Evolutionary conservation across 2,329 filamentous ascomycete species (phyloP).

Genomic region (Blastomyces percursus): DNA sequence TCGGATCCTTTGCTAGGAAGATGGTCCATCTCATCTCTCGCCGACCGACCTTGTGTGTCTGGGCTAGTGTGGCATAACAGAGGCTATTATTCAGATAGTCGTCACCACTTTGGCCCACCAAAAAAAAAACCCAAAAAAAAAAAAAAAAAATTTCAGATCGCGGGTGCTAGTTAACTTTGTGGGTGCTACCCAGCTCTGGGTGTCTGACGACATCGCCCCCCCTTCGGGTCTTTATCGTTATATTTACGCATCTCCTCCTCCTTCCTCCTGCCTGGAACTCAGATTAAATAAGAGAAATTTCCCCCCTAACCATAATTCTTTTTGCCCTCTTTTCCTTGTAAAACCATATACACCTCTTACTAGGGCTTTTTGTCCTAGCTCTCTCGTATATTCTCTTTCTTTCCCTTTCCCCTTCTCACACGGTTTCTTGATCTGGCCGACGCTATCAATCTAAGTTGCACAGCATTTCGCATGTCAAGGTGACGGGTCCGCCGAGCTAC

Average conservation of each 20-base stretch:
- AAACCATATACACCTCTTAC: too few species aligned
- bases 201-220: conserved; percentile 6
- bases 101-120: conserved; percentile 1
- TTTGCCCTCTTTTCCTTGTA: neutral
- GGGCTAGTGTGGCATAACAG: neutral
- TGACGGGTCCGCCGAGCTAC: neutral
- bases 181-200: neutral
- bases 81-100: conserved; percentile 3
- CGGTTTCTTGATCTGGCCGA: neutral
- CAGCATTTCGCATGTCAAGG: neutral
- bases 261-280: neutral
- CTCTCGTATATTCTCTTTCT: too few species aligned
- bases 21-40: conserved; percentile 2
- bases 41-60: neutral
- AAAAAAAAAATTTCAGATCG: neutral
- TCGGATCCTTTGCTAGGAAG: neutral
- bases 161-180: neutral
- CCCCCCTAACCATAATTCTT: neutral
- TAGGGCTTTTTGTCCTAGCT: too few species aligned
- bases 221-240: neutral
- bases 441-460: neutral
- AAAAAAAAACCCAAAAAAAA: neutral
- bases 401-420: neutral
- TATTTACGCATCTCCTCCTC: neutral
- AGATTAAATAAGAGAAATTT: neutral